Evolutionary conservation across 345 rosid genomes (phyloP).

Genomic region (Eucalyptus decipiens): DNA sequence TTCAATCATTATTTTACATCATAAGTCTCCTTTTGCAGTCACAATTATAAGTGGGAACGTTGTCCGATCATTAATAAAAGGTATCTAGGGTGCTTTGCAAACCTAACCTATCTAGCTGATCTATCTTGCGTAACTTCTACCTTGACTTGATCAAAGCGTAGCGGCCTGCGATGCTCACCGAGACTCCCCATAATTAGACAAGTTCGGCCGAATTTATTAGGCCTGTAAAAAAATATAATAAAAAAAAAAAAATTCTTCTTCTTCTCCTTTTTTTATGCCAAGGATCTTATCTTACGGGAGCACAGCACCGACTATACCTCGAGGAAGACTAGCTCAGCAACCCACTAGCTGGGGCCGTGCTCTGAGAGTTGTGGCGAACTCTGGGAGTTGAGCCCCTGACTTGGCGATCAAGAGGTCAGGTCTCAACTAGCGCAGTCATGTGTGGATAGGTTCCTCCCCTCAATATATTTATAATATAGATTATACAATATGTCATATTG

Average conservation of each 20-base stretch:
- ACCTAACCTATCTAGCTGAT: not conserved
- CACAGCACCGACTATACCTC: too few species aligned
- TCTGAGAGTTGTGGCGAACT: too few species aligned
- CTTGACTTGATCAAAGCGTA: not conserved
- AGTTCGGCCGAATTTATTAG: not conserved
- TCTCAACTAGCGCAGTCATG: too few species aligned
- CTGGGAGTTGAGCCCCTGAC: too few species aligned
- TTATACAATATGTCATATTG: not conserved
- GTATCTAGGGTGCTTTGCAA: not conserved
- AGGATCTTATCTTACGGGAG: too few species aligned
- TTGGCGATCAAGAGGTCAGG: too few species aligned
- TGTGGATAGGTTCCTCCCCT: not conserved
- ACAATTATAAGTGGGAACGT: not conserved
- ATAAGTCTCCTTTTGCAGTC: not conserved
- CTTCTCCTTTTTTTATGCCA: too few species aligned
- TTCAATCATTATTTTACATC: not conserved
- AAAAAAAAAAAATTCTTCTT: not conserved
- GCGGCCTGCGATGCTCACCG: not conserved
- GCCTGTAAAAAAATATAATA: not conserved
- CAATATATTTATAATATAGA: not conserved
- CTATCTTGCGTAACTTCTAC: not conserved
- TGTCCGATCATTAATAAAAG: not conserved
- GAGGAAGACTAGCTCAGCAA: too few species aligned
- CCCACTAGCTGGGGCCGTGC: too few species aligned
- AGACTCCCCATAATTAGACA: not conserved